These are phyloP conservation scores for Aspergillus sergii DNA, from an alignment of 2,329 filamentous ascomycete genomes.

Conservation along the genomic window DNA sequence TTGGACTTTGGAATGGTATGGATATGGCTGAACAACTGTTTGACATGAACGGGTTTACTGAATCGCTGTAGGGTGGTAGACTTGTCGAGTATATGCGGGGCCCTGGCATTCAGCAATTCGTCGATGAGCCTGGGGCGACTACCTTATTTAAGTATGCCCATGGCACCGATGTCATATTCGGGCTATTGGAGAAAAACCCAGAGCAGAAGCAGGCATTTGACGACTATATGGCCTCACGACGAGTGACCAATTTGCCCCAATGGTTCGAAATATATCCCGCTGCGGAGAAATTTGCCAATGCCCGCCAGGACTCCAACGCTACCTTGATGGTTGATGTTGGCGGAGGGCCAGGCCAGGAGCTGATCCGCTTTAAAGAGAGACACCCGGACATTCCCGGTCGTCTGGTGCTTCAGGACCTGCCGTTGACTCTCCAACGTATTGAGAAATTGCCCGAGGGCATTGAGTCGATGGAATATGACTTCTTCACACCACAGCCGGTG, in stretches of 20 bases:
- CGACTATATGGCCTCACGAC: constrained; percentile 22
- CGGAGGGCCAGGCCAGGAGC: constrained; percentile 44
- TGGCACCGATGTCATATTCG: constrained; percentile 20
- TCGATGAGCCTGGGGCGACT: background rate
- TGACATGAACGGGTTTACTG: background rate
- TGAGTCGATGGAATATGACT: constrained; percentile 46
- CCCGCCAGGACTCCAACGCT: constrained; percentile 1
- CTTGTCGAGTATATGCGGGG: constrained; percentile 23
- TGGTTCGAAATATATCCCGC: constrained; percentile 24
- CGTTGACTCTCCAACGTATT: constrained; percentile 34
- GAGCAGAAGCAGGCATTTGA: constrained; percentile 24
- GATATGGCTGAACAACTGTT: accelerated
- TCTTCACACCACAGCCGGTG: constrained; percentile 49
- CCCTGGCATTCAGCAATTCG: constrained; percentile 14
- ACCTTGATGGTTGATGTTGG: constrained; percentile 45
- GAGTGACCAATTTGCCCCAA: constrained; percentile 15
- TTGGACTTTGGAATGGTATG: constrained; percentile 15
- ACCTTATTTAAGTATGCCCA: constrained; percentile 21
- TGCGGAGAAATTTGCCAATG: constrained; percentile 8
- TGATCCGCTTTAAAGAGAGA: constrained; percentile 37
- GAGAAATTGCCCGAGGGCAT: constrained; percentile 17
- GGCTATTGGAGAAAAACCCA: constrained; percentile 18
- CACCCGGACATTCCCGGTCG: constrained; percentile 42
- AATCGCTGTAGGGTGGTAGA: background rate
- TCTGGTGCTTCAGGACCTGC: constrained; percentile 53